Evolutionary conservation across 768 basidiomycete species (phyloP).

Genomic region (Cystofilobasidium bisporidii): DNA sequence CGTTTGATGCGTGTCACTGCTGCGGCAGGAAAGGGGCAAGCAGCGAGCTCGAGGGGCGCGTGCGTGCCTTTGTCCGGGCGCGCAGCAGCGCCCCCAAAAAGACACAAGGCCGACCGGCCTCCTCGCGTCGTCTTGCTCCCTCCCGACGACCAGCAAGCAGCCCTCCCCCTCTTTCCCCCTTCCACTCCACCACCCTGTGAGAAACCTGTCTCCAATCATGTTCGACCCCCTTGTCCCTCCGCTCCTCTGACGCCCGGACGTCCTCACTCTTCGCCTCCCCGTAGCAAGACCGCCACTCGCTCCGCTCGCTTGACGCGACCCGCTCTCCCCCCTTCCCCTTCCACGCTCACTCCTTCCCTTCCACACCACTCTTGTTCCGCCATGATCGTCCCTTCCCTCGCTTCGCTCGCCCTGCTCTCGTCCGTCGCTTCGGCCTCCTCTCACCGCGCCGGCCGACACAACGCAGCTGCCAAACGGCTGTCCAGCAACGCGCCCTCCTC

Average conservation of each 20-base stretch:
- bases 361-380: background rate
- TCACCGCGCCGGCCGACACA: background rate
- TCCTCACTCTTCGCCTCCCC: background rate
- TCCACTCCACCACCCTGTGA: background rate
- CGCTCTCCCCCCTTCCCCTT: background rate
- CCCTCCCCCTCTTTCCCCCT: background rate
- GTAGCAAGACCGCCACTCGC: background rate
- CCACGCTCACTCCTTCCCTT: background rate
- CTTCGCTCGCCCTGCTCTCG: constrained; percentile 7
- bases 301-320: background rate
- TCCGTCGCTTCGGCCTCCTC: background rate
- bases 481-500: too few relatives aligned
- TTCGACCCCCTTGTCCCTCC: background rate
- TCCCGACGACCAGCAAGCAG: background rate
- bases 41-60: too few relatives aligned
- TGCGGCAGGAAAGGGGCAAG: too few relatives aligned
- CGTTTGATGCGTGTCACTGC: too few relatives aligned
- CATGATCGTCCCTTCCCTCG: constrained; percentile 9
- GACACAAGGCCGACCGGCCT: too few relatives aligned
- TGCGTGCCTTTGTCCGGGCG: too few relatives aligned
- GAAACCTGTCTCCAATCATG: background rate
- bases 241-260: background rate
- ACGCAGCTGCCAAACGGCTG: background rate
- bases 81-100: background rate
- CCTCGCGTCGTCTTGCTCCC: background rate